phyloP scores from a whole-genome alignment of 768 basidiomycete genomes.

The Russula sp. region DNA sequence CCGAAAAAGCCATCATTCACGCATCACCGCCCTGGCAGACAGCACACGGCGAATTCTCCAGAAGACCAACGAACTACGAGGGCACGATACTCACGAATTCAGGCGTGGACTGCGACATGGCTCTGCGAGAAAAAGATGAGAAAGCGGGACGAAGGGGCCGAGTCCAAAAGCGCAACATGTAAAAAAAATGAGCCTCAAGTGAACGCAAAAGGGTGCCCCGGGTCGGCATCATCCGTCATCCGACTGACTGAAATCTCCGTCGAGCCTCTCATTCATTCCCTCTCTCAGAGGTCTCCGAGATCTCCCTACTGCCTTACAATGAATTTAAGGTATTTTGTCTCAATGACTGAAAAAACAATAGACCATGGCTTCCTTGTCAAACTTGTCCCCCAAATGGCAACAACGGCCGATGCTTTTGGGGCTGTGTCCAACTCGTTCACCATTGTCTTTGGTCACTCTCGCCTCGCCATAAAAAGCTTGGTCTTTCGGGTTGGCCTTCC shows the following conservation, averaged over 20 bases:
- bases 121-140: slow-evolving; percentile 2
- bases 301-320: not conserved
- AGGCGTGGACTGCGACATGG: slow-evolving; percentile 16
- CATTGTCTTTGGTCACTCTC: slow-evolving; percentile 1
- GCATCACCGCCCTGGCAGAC: no score
- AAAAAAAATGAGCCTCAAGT: slow-evolving; percentile 14
- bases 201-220: not conserved
- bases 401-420: not conserved
- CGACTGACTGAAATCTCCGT: not conserved
- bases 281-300: not conserved
- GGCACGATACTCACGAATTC: slow-evolving; percentile 19
- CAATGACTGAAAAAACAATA: not conserved
- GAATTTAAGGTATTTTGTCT: not conserved
- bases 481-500: not conserved
- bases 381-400: not conserved
- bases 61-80: not conserved
- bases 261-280: no score
- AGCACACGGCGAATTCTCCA: not conserved
- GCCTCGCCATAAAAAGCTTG: slow-evolving; percentile 1
- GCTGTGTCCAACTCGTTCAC: not conserved
- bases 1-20: no score
- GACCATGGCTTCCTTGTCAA: not conserved
- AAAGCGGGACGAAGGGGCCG: slow-evolving; percentile 25
- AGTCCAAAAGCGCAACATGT: slow-evolving; percentile 29
- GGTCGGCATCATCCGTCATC: not conserved